phyloP scores from a whole-genome alignment of 2,329 filamentous ascomycete genomes.

The Nothopassalora personata region DNA sequence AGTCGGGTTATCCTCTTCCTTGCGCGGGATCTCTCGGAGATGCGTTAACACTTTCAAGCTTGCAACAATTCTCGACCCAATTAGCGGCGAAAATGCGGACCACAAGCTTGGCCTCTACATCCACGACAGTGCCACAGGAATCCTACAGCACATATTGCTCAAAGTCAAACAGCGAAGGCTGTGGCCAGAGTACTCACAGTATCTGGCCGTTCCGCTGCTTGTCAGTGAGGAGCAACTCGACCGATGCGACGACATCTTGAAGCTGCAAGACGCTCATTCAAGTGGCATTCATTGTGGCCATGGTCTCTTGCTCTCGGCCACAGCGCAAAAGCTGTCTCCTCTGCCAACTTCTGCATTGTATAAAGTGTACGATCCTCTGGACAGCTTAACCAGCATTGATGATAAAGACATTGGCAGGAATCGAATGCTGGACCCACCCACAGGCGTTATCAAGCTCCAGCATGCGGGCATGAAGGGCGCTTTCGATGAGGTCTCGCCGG shows the following conservation, averaged over 20 bases:
- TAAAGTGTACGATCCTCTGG: constrained; percentile 20
- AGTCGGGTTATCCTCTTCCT: constrained; percentile 9
- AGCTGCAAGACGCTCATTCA: constrained; percentile 15
- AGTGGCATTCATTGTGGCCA: constrained; percentile 21
- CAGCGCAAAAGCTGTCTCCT: constrained; percentile 18
- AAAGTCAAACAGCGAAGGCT: constrained; percentile 25
- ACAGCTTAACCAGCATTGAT: neutral
- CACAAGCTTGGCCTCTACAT: constrained; percentile 25
- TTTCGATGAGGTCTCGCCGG: constrained; percentile 24
- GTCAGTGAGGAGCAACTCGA: constrained; percentile 15
- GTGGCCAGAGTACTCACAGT: constrained; percentile 19
- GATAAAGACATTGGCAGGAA: constrained; percentile 27
- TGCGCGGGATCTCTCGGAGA: neutral
- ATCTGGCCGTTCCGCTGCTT: constrained; percentile 22
- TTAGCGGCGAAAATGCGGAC: constrained; percentile 14
- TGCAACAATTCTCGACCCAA: constrained; percentile 15
- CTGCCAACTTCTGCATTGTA: constrained; percentile 21
- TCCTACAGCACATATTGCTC: constrained; percentile 21
- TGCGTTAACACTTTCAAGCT: constrained; percentile 10
- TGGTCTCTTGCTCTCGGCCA: constrained; percentile 23
- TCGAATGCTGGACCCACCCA: constrained; percentile 19
- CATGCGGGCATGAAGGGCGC: constrained; percentile 19
- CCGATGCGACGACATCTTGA: constrained; percentile 23
- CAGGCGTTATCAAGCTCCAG: constrained; percentile 7
- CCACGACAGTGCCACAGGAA: constrained; percentile 21